Evolutionary conservation across 768 basidiomycete genomes (phyloP).

Genomic region (Russula olivacea): DNA sequence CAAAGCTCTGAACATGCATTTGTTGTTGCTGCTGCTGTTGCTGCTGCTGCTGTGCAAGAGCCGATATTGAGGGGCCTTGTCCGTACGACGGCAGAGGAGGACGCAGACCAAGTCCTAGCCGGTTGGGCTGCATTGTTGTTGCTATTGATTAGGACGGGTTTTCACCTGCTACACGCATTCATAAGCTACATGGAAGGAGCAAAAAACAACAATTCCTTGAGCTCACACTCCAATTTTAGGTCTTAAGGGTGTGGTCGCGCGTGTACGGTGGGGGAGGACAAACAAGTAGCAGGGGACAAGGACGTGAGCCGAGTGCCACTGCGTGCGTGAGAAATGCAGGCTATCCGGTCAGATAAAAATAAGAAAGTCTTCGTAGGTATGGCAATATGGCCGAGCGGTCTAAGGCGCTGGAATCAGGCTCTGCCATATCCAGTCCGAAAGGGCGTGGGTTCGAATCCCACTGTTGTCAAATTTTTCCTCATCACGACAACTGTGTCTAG

Average conservation of each 20-base stretch:
- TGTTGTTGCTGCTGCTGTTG: conserved; percentile 58
- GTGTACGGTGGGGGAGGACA: too few relatives aligned
- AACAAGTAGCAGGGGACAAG: background rate
- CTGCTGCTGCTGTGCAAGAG: conserved; percentile 82
- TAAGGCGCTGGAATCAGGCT: conserved; percentile 28
- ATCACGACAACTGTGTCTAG: too few relatives aligned
- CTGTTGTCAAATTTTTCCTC: conserved; percentile 31
- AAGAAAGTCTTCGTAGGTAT: accelerated
- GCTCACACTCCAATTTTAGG: background rate
- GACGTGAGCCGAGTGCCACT: background rate
- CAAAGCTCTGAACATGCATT: conserved; percentile 51
- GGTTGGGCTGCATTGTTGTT: conserved; percentile 54
- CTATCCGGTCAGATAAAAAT: background rate
- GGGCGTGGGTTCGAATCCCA: conserved; percentile 49
- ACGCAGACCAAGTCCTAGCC: conserved; percentile 82
- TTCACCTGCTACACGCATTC: background rate
- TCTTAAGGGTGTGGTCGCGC: background rate
- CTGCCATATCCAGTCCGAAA: conserved; percentile 30
- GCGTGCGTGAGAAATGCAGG: background rate
- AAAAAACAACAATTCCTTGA: background rate
- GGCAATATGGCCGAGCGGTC: conserved; percentile 28
- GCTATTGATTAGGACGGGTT: background rate
- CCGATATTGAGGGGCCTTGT: conserved; percentile 87
- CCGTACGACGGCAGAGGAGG: conserved; percentile 82
- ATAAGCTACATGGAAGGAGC: background rate